Conservation (phyloP, 495 filamentous ascomycete genomes). For the Penicillium bialowiezense region DNA sequence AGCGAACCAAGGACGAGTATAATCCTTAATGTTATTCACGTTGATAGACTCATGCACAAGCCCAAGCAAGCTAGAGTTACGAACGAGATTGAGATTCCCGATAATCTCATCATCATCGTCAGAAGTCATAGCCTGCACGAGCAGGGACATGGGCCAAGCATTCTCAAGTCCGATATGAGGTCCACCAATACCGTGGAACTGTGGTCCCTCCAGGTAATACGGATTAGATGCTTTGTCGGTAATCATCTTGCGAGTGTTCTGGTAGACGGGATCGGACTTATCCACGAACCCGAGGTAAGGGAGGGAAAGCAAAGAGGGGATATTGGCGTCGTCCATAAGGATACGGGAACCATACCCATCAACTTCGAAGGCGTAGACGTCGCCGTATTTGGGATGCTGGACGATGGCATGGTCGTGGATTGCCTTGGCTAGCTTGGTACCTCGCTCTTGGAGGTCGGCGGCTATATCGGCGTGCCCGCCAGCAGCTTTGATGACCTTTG, state of each 20-base stretch:
- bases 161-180: slow-evolving; percentile 75
- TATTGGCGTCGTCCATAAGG: slow-evolving; percentile 97
- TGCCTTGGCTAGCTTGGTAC: slow-evolving; percentile 66
- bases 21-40: slow-evolving; percentile 69
- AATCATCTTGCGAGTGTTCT: slow-evolving; percentile 91
- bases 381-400: slow-evolving; percentile 74
- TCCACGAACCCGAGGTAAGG: slow-evolving; percentile 83
- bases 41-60: slow-evolving; percentile 91
- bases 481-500: slow-evolving; percentile 60
- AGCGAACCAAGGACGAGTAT: slow-evolving; percentile 92
- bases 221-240: slow-evolving; percentile 77
- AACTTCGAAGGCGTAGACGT: slow-evolving; percentile 95
- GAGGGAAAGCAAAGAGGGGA: slow-evolving; percentile 84
- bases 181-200: slow-evolving; percentile 87
- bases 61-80: slow-evolving; percentile 68
- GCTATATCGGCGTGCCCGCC: slow-evolving; percentile 50
- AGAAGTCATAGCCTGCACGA: slow-evolving; percentile 89
- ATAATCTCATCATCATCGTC: slow-evolving; percentile 81
- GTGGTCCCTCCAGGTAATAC: slow-evolving; percentile 78
- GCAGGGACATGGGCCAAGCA: slow-evolving; percentile 96
- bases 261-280: slow-evolving; percentile 64
- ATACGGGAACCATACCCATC: slow-evolving; percentile 91
- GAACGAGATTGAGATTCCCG: slow-evolving; percentile 66
- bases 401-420: slow-evolving; percentile 90
- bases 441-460: slow-evolving; percentile 58